These are phyloP conservation scores for Cydonia oblonga DNA, from an alignment of 331 rosid genomes.

Conservation along the genomic window DNA sequence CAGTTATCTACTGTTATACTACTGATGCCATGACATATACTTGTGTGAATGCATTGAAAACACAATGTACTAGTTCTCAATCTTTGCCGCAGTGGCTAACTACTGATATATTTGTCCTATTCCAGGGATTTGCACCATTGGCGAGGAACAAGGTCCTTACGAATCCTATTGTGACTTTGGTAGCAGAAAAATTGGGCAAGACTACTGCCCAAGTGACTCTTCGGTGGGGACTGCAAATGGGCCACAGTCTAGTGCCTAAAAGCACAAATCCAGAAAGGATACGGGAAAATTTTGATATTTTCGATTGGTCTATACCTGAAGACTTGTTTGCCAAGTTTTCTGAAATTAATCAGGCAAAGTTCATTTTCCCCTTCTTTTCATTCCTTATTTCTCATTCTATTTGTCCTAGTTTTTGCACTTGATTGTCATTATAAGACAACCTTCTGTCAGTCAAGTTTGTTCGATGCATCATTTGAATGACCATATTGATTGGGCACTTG, in stretches of 20 bases:
- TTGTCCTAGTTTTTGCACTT: background rate
- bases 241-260: slow-evolving; percentile 69
- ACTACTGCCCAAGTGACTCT: slow-evolving; percentile 63
- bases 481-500: background rate
- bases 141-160: slow-evolving; percentile 34
- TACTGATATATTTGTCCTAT: background rate
- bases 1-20: background rate
- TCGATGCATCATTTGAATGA: background rate
- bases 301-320: slow-evolving; percentile 50
- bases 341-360: slow-evolving; percentile 44
- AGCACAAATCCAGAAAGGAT: slow-evolving; percentile 44
- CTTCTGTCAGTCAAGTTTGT: background rate
- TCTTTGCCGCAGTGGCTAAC: background rate
- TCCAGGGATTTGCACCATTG: slow-evolving; percentile 59
- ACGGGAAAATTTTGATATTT: slow-evolving; percentile 39
- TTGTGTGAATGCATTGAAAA: background rate
- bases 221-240: slow-evolving; percentile 67
- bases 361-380: background rate
- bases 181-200: slow-evolving; percentile 48
- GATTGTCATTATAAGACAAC: background rate
- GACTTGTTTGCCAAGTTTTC: slow-evolving; percentile 36
- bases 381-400: background rate
- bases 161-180: slow-evolving; percentile 18
- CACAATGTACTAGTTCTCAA: background rate
- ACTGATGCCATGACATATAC: background rate